Evolutionary conservation across 2,329 filamentous ascomycete species (phyloP).

Genomic region (Lasiodiplodia gonubiensis): DNA sequence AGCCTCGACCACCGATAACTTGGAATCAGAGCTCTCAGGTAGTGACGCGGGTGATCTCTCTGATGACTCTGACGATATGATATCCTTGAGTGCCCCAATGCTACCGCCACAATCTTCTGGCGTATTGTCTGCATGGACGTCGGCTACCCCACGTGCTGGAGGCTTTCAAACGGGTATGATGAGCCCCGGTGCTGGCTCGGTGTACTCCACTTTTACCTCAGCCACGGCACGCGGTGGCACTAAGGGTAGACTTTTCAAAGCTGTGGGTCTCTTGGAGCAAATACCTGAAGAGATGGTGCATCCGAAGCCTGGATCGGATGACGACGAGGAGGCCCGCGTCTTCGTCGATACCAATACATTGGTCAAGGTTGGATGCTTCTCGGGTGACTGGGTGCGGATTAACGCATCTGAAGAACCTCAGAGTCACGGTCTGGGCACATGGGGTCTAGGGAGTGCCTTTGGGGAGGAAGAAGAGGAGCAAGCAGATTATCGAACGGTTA

Average conservation of each 20-base stretch:
- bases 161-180: slow-evolving; percentile 75
- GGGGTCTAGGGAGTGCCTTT: slow-evolving; percentile 69
- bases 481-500: slow-evolving; percentile 78
- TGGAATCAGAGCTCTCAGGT: slow-evolving; percentile 65
- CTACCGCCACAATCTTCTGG: slow-evolving; percentile 79
- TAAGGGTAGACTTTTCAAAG: slow-evolving; percentile 81
- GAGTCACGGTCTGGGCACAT: slow-evolving; percentile 67
- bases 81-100: slow-evolving; percentile 81
- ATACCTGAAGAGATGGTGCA: slow-evolving; percentile 82
- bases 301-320: slow-evolving; percentile 80
- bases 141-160: slow-evolving; percentile 78
- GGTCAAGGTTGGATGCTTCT: slow-evolving; percentile 92
- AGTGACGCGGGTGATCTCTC: slow-evolving; percentile 78
- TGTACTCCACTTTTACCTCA: slow-evolving; percentile 86
- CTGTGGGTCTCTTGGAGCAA: slow-evolving; percentile 73
- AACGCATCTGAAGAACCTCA: slow-evolving; percentile 78
- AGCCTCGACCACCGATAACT: slow-evolving; percentile 47
- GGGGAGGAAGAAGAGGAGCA: slow-evolving; percentile 63
- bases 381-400: slow-evolving; percentile 92
- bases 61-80: slow-evolving; percentile 93
- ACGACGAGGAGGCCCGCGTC: slow-evolving; percentile 83
- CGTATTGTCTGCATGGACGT: slow-evolving; percentile 77
- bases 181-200: slow-evolving; percentile 74
- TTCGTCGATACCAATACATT: slow-evolving; percentile 89
- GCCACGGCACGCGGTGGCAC: slow-evolving; percentile 77